Conservation (phyloP, 148 eudicot genomes). For the Camellia lanceoleosa region DNA sequence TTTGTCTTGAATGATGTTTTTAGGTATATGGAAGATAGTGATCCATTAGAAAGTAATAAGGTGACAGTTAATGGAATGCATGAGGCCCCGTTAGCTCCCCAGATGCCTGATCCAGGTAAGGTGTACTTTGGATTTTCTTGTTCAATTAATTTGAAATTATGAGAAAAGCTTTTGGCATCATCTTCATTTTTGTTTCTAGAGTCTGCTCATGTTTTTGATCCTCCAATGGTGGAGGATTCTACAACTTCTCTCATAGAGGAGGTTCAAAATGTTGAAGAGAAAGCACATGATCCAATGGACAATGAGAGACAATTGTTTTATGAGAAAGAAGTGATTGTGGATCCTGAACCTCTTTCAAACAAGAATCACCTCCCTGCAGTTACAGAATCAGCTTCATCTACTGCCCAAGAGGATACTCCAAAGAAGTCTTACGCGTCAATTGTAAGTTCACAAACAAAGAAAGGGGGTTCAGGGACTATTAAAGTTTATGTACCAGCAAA, state of each 20-base stretch:
- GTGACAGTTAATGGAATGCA: constrained; percentile 25
- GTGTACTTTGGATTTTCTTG: background rate
- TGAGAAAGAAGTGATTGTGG: constrained; percentile 28
- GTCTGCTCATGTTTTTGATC: constrained; percentile 30
- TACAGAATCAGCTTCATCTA: constrained; percentile 31
- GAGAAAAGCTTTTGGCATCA: background rate
- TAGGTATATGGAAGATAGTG: constrained; percentile 50
- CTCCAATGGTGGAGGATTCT: constrained; percentile 26
- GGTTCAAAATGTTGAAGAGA: constrained; percentile 30
- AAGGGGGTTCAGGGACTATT: constrained; percentile 34
- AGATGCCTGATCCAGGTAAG: constrained; percentile 39
- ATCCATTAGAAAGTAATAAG: constrained; percentile 27
- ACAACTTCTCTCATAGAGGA: constrained; percentile 30
- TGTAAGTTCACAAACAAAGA: constrained; percentile 45
- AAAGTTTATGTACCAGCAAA: constrained; percentile 57
- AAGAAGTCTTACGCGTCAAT: constrained; percentile 72
- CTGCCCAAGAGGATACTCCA: constrained; percentile 44
- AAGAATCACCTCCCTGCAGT: constrained; percentile 29
- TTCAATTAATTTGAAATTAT: background rate
- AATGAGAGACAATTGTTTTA: constrained; percentile 24
- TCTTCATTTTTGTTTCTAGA: constrained; percentile 28
- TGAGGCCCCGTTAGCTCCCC: constrained; percentile 28
- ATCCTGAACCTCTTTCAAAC: constrained; percentile 31
- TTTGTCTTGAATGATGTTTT: constrained; percentile 68
- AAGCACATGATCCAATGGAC: constrained; percentile 20